Evolutionary conservation across 148 eudicot species (phyloP), one percentile per base, ranked within the genome.

Genomic region (Vaccinium vitisidaea): DNA sequence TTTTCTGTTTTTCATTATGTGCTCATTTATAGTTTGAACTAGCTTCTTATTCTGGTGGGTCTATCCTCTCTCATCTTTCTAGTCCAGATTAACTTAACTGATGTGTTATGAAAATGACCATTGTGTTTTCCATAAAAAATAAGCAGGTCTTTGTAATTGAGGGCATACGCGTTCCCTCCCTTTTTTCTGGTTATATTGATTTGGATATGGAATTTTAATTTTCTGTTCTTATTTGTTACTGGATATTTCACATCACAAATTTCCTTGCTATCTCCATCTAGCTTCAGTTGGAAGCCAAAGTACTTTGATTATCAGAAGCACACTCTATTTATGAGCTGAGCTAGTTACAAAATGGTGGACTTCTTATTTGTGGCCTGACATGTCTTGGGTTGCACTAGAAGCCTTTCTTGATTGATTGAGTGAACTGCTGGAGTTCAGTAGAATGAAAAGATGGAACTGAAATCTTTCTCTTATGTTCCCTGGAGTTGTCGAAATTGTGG

Each of bases 231-330:
- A 13, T 71, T 71, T 71, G 46, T 18, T 43, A 43, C 46, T n/a
- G n/a, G n/a, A 2, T 30, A 8, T 25, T 70, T 69, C 75, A 30
- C 43, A 30, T 13, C 1, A 70, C 30, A 14, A 25, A 30, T 70
- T 70, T 30, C 75, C 75, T 70, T 10, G 8, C 43, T 12, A 11
- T 70, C 75, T 70, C 75, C 53, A 36, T 43, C 15, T 15, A 75
- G 78, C 25, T 19, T 75, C 78, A 75, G 9, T 43, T 75, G 78
- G 1, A 48, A 75, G 78, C 78, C 52, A 75, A 43, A 75, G 52
- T 75, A 39, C 50, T 1, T 19, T 43, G 53, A 36, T 14, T 75
- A 6, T 75, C 53, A 36, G 78, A 36, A 75, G 5, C 78, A 43
- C 50, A 19, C 18, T 75, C 53, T 75, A 43, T 75, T 19, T 14